Evolutionary conservation across 2,329 filamentous ascomycete species (phyloP), one percentile per base, ranked within the genome.

Genomic region (Neurospora sp.): DNA sequence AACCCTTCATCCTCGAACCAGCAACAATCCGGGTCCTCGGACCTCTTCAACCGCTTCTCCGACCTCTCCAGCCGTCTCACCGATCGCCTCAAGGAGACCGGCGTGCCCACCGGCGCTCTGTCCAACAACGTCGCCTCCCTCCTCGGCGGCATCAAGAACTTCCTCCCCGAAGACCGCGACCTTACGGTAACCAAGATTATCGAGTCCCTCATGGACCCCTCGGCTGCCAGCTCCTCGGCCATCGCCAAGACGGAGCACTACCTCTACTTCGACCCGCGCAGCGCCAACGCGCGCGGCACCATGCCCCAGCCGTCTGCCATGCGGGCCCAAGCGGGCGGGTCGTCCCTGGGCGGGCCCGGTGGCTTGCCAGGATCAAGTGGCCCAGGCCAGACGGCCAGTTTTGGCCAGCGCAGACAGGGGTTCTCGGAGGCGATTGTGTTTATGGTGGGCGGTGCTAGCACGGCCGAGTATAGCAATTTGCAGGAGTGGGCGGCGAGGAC

Each of bases 391-490:
- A 86, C 88, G 40, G 94, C 93, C 7, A 96, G 89, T 69, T 98
- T 98, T 79, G 96, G 95, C 1, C 95, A 98, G 80, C 84, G 93
- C 71, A 85, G 95, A 69, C 94, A 97, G 77, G 93, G 93, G 0
- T 97, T 95, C 80, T 92, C 89, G 67, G 94, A 97, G 77, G 92
- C 93, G 1, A 90, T 97, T 69, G 93, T 97, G n/a, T 97, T 97
- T 78, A 95, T 93, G 0, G 93, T 96, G 3, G 96, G 96, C 4
- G 96, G 96, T 66, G 96, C 96, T 58, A 97, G 93, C 78, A 98
- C 99, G 92, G 96, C 99, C 76, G 96, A 99, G 79, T 99, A 98
- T 78, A 95, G 94, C 23, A 99, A 99, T 80, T 79, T 99, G 78
- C 93, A 97, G 78, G 96, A 98, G 78, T 99, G 96, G 96, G 93